phyloP scores from a whole-genome alignment of 2,329 filamentous ascomycete genomes.

The Hypoxylon sp. region DNA sequence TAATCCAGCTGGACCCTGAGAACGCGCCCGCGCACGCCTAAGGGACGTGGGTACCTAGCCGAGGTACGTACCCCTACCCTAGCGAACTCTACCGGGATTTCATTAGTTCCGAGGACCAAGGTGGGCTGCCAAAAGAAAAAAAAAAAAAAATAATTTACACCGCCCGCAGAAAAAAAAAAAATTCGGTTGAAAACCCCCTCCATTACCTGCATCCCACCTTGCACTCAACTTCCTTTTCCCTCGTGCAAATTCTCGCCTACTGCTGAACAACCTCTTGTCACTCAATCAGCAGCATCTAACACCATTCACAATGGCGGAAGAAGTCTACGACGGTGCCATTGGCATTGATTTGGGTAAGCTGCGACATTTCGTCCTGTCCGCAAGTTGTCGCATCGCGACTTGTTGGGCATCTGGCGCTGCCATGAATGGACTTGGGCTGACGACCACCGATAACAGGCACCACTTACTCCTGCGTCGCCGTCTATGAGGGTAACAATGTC shows the following conservation, averaged over 20 bases:
- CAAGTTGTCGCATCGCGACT: slow-evolving; percentile 16
- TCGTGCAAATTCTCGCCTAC: slow-evolving; percentile 29
- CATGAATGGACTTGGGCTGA: slow-evolving; percentile 36
- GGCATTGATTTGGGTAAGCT: slow-evolving; percentile 97
- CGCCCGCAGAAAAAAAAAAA: slow-evolving; percentile 32
- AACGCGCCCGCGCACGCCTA: no score
- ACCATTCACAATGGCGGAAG: slow-evolving; percentile 78
- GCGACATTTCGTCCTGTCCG: slow-evolving; percentile 7
- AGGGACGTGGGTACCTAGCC: not conserved
- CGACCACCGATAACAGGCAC: slow-evolving; percentile 69
- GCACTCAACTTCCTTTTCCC: slow-evolving; percentile 14
- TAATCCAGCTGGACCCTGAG: slow-evolving; percentile 30
- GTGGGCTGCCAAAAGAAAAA: slow-evolving; percentile 11
- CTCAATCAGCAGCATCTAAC: slow-evolving; percentile 25
- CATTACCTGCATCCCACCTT: slow-evolving; percentile 21
- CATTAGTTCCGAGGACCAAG: slow-evolving; percentile 25
- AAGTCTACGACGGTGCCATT: slow-evolving; percentile 99
- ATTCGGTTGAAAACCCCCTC: slow-evolving; percentile 31
- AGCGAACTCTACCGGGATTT: slow-evolving; percentile 28
- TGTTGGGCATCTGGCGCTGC: slow-evolving; percentile 2
- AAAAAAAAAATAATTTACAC: slow-evolving; percentile 31
- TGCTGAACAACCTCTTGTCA: slow-evolving; percentile 29
- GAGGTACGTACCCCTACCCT: slow-evolving; percentile 12
- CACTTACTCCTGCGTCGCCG: slow-evolving; percentile 99
- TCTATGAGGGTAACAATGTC: slow-evolving; percentile 99